Evolutionary conservation across 1,284 basidiomycete genomes (phyloP).

Genomic region (Butyriboletus pseudospeciosus): DNA sequence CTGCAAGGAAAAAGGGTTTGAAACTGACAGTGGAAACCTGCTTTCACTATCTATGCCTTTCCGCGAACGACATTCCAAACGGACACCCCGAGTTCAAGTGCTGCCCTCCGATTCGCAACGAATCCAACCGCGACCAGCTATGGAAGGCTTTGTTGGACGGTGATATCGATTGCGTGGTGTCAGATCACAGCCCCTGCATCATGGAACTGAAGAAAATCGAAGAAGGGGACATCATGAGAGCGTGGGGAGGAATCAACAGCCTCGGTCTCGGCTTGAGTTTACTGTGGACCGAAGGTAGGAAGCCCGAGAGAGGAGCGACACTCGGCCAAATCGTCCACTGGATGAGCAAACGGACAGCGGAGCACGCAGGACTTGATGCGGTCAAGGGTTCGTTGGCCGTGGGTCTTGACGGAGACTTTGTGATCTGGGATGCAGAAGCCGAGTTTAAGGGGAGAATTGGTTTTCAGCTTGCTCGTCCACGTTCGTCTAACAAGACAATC

Average conservation of each 20-base stretch:
- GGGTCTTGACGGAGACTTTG: conserved; percentile 80
- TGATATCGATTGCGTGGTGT: conserved; percentile 85
- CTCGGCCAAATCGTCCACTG: conserved; percentile 69
- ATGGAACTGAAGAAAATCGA: conserved; percentile 77
- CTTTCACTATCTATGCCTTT: conserved; percentile 85
- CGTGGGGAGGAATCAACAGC: conserved; percentile 91
- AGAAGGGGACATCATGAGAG: conserved; percentile 74
- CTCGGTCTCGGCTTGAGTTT: conserved; percentile 84
- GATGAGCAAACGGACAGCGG: conserved; percentile 68
- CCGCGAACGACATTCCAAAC: conserved; percentile 60
- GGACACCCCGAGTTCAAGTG: conserved; percentile 86
- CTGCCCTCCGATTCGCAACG: conserved; percentile 86
- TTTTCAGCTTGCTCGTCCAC: not conserved
- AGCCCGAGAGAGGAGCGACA: conserved; percentile 46
- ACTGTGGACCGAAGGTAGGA: conserved; percentile 75
- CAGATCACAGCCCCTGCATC: conserved; percentile 90
- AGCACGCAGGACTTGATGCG: conserved; percentile 66
- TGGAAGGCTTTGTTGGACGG: conserved; percentile 80
- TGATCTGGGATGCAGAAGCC: conserved; percentile 75
- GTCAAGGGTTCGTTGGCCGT: conserved; percentile 68
- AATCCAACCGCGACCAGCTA: conserved; percentile 64
- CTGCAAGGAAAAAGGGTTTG: conserved; percentile 59
- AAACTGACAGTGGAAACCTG: conserved; percentile 89
- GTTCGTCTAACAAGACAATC: conserved; percentile 8
- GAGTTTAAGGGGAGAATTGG: conserved; percentile 53